These are phyloP conservation scores for Lanmaoa rubissima DNA, from an alignment of 768 basidiomycete species.

Conservation along the genomic window DNA sequence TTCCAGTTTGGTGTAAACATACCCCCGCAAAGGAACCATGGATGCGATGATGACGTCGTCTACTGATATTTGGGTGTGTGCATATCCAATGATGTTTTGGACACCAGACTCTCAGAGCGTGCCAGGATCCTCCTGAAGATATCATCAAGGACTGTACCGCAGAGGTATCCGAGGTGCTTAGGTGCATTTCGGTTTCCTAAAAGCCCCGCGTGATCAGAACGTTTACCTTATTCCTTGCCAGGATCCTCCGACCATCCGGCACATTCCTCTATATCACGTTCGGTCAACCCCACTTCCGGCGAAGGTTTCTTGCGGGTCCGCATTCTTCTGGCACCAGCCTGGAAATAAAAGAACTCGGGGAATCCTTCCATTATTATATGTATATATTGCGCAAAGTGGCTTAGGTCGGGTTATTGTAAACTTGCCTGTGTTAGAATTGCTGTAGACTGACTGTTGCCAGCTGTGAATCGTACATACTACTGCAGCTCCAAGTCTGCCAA, in stretches of 20 bases:
- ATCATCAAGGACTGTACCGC: conserved; percentile 67
- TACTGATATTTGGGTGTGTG: conserved; percentile 75
- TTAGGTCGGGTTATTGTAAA: conserved; percentile 1
- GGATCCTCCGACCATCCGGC: conserved; percentile 62
- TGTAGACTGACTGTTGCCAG: not conserved
- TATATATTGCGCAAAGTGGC: conserved; percentile 53
- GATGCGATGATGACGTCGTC: conserved; percentile 87
- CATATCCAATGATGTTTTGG: not conserved
- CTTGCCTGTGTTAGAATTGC: not conserved
- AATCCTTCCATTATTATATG: conserved; percentile 81
- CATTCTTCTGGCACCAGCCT: conserved; percentile 52
- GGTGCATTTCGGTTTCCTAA: conserved; percentile 37
- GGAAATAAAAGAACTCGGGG: conserved; percentile 69
- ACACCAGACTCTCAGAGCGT: not conserved
- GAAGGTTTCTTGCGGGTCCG: conserved; percentile 52
- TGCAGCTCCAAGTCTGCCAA: conserved; percentile 12
- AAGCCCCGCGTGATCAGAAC: not conserved
- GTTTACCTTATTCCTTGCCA: conserved; percentile 23
- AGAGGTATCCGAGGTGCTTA: conserved; percentile 74
- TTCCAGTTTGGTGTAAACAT: not conserved
- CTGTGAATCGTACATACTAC: not conserved
- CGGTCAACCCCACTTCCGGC: conserved; percentile 86
- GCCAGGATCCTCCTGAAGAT: conserved; percentile 70
- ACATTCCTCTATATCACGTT: conserved; percentile 81
- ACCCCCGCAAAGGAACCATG: conserved; percentile 59